Evolutionary conservation across 768 basidiomycete species (phyloP).

Genomic region (Boletus pseudo-olivaceus): DNA sequence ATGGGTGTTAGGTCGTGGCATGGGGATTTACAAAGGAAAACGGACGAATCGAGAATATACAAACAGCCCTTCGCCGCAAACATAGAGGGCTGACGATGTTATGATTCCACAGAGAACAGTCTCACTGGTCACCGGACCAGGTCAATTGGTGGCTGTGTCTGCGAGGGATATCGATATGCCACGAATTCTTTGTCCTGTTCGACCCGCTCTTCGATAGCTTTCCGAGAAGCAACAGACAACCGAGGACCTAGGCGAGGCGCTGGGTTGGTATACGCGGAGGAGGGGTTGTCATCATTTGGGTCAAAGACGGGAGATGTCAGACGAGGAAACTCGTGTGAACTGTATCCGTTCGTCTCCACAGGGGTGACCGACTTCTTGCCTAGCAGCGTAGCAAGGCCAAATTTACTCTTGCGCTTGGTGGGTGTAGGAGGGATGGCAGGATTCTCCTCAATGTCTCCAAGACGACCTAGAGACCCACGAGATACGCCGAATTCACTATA

Average conservation of each 20-base stretch:
- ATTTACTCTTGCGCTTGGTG: conserved; percentile 69
- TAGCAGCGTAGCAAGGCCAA: conserved; percentile 64
- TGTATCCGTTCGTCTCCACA: conserved; percentile 32
- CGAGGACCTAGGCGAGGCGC: conserved; percentile 49
- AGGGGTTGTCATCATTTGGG: conserved; percentile 46
- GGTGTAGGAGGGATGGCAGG: conserved; percentile 32
- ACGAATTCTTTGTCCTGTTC: conserved; percentile 83
- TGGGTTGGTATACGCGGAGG: conserved; percentile 46
- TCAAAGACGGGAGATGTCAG: conserved; percentile 43
- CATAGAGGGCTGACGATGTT: conserved; percentile 1
- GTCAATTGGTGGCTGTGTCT: conserved; percentile 59
- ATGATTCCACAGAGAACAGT: neutral
- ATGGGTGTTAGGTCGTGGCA: conserved; percentile 14
- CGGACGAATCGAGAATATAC: conserved; percentile 1
- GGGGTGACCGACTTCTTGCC: conserved; percentile 46
- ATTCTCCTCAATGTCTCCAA: conserved; percentile 30
- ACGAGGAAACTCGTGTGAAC: conserved; percentile 47
- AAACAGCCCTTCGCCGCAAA: conserved; percentile 5
- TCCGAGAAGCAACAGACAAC: conserved; percentile 64
- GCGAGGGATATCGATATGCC: conserved; percentile 83
- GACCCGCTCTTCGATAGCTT: conserved; percentile 75
- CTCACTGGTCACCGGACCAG: conserved; percentile 43
- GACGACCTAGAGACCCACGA: conserved; percentile 49
- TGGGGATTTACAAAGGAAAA: conserved; percentile 20
- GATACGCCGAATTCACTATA: conserved; percentile 78